Percentiles rank a stretch among this genome's conserved stretches.
Conservation (phyloP, 2,329 filamentous ascomycete genomes). For the Coniochaeta sp. region DNA sequence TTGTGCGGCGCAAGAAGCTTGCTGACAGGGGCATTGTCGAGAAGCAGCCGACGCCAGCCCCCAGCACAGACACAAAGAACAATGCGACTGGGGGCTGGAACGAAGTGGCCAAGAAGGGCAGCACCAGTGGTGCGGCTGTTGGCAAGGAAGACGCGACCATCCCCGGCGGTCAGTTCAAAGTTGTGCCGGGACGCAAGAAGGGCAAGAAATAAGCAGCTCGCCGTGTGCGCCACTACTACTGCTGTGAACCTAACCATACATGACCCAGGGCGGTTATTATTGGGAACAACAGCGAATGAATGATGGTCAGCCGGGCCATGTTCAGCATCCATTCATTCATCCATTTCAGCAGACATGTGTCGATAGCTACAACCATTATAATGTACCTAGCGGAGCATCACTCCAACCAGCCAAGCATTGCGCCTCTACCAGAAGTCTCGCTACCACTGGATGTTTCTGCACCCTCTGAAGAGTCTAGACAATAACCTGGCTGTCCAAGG, state of each 20-base stretch:
- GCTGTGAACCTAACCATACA: neutral
- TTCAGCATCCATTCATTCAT: neutral
- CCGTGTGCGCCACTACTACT: neutral
- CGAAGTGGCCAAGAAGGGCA: constrained; percentile 93
- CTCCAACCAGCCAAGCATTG: too few relatives aligned
- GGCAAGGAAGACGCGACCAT: constrained; percentile 31
- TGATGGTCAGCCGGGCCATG: neutral
- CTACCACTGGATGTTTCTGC: too few relatives aligned
- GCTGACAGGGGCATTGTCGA: constrained; percentile 81
- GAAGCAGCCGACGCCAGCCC: constrained; percentile 57
- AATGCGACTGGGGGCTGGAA: constrained; percentile 70
- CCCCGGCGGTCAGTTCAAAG: constrained; percentile 69
- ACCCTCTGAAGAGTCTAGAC: too few relatives aligned
- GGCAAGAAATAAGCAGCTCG: constrained; percentile 54
- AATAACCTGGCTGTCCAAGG: too few relatives aligned
- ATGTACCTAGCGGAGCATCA: too few relatives aligned
- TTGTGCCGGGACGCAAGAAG: constrained; percentile 90
- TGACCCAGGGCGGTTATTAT: neutral
- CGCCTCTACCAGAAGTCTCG: too few relatives aligned
- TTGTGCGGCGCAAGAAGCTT: constrained; percentile 83
- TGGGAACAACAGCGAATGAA: neutral
- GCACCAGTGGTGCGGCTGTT: constrained; percentile 27
- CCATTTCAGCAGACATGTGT: too few relatives aligned
- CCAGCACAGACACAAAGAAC: constrained; percentile 35
- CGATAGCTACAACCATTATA: too few relatives aligned